Base-by-base conservation (phyloP, 164 flowering plant genomes). In the Warburgia ugandensis region DNA sequence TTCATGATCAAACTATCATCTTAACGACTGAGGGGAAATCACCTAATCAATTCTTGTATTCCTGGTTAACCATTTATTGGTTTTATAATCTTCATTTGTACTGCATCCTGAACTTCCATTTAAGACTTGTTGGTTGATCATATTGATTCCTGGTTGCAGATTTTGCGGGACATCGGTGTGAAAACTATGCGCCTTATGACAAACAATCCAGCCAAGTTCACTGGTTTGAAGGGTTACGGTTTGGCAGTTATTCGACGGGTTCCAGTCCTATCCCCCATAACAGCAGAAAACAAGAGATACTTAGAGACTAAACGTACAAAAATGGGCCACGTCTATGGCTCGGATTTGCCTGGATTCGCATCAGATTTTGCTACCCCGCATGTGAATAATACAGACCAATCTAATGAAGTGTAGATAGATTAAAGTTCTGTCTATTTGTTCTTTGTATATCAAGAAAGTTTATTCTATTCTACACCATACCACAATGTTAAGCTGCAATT, bases 321-420 rank as follows among this genome's bases (percentile, higher is more conserved):
- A 55, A 86, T 91, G 96, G 97, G 97, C 25, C 97, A 91, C 57
- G 59, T 86, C 3, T 86, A 86, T 60, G 84, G 82, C n/a, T 82
- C 96, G 29, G 92, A 91, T 44, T 22, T 66, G 22, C 70, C 59
- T 5, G 60, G 59, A 32, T 28, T 58, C 4, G 35, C 51, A 3
- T 39, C 67, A 22, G 63, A 64, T 40, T 63, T 77, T 44, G 28
- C 48, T 48, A 48, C 54, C 2, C 63, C 64, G 22, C 25, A 19
- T 60, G 57, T 35, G 44, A 54, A 56, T 52, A 45, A 44, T 22
- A 38, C 5, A 48, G 65, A 60, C 32, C 27, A 41, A 28, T 29
- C 39, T 17, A 59, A 56, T 19, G 58, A 42, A 33, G 55, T 41
- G 10, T 29, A 42, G 25, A 23, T n/a, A 20, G 45, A 22, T 16